Conservation (phyloP, 1,284 basidiomycete genomes). For the Amylostereum areolatum region DNA sequence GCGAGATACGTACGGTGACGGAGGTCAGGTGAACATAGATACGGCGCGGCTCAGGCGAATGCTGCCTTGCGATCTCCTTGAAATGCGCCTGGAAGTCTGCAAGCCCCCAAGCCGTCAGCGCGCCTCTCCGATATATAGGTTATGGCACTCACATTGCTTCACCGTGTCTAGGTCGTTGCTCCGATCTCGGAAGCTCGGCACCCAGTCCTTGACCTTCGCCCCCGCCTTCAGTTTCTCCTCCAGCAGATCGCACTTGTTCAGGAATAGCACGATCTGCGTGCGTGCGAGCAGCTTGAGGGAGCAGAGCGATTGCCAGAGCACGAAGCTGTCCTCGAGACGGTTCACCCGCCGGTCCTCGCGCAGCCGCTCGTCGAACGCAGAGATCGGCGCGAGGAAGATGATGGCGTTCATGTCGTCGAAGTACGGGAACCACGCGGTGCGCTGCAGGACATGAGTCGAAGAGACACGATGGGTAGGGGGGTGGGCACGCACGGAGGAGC, state of each 20-base stretch:
- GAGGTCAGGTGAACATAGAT: conserved; percentile 72
- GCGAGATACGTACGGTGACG: conserved; percentile 47
- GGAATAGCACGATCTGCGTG: conserved; percentile 31
- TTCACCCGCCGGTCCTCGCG: conserved; percentile 37
- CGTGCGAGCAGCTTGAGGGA: conserved; percentile 31
- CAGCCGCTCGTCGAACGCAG: conserved; percentile 37
- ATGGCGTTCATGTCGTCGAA: conserved; percentile 37
- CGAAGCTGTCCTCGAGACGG: conserved; percentile 36
- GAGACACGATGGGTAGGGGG: not conserved
- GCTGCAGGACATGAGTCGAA: conserved; percentile 14
- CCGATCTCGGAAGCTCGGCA: conserved; percentile 33
- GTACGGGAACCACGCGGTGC: conserved; percentile 32
- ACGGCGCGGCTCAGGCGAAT: conserved; percentile 42
- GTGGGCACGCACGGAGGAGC: conserved; percentile 48
- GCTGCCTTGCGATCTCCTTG: conserved; percentile 31
- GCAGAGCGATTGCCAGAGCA: conserved; percentile 34
- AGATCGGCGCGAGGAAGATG: conserved; percentile 36
- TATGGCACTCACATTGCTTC: conserved; percentile 25
- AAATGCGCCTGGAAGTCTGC: conserved; percentile 36
- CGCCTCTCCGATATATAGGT: no score
- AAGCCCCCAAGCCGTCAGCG: no score
- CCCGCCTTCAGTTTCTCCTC: conserved; percentile 61
- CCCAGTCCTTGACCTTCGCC: conserved; percentile 50
- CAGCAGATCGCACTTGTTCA: conserved; percentile 49
- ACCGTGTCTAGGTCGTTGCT: conserved; percentile 29